phyloP scores from a whole-genome alignment of 176 grass and related monocot genomes.

The Rhynchospora tenuis region DNA sequence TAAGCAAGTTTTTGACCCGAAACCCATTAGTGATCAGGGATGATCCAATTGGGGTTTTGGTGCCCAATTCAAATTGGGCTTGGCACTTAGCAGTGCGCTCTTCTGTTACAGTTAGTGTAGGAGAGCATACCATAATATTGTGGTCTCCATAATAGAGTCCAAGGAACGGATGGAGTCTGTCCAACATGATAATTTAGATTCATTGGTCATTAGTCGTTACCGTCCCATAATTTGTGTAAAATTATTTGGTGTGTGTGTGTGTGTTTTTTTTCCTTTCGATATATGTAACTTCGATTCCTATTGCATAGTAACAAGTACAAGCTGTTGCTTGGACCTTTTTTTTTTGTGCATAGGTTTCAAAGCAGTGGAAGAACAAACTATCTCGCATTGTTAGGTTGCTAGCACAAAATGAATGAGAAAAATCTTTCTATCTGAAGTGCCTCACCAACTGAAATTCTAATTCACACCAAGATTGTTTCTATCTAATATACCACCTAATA shows the following conservation, averaged over 20 bases:
- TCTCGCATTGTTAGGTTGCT: constrained; percentile 44
- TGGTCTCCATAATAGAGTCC: too few relatives aligned
- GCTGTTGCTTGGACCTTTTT: not conserved
- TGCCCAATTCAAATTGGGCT: constrained; percentile 73
- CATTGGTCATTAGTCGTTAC: too few relatives aligned
- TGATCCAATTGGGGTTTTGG: constrained; percentile 42
- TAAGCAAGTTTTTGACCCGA: constrained; percentile 52
- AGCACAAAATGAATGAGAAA: constrained; percentile 53
- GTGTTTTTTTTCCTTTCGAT: too few relatives aligned
- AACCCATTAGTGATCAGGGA: constrained; percentile 55
- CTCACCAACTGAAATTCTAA: constrained; percentile 44
- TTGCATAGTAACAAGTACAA: not conserved
- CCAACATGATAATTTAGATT: too few relatives aligned
- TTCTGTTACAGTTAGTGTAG: constrained; percentile 44
- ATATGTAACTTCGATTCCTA: too few relatives aligned
- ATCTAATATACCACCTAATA: constrained; percentile 44
- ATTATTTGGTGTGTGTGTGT: too few relatives aligned
- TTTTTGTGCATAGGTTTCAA: not conserved
- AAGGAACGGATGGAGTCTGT: too few relatives aligned
- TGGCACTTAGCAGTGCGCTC: constrained; percentile 70
- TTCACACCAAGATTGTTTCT: constrained; percentile 59
- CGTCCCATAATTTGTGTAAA: too few relatives aligned
- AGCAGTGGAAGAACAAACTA: constrained; percentile 12
- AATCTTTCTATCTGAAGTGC: not conserved
- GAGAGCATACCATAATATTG: constrained; percentile 53